Base-by-base conservation (phyloP, 2,329 filamentous ascomycete genomes). In the Talaromyces sp. region DNA sequence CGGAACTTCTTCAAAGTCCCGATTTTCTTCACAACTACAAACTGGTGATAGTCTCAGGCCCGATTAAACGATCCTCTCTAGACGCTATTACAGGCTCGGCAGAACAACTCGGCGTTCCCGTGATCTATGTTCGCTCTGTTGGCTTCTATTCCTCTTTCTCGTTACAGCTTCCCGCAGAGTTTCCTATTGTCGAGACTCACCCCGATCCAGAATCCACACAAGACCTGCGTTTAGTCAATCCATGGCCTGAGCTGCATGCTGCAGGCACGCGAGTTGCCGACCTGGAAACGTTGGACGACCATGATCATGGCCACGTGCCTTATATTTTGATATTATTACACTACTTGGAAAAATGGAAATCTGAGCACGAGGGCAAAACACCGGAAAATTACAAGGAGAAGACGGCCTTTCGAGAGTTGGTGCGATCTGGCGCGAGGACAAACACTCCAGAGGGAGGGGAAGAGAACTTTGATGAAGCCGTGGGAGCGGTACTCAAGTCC, bases 391-490 rank as follows among this genome's bases (percentile, higher is more conserved):
- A 96, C 77, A 86, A 88, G 65, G 92, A 98, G 65, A 99, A 99
- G 80, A 88, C 82, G 8, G 87, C 87, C 15, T 98, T 99, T 73
- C 84, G 90, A 60, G 84, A 87, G 30, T 76, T 88, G 13, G 85
- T 99, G 1, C 81, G 86, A 11, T 80, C 82, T 6, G 86, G 84
- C 2, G 85, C 89, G 67, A 85, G 92, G 67, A 90, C 80, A 57
- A 80, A 88, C 67, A 96, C 87, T 62, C 75, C 91, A 0, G 92
- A 96, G 73, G 93, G 92, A 53, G 91, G 90, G 61, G 95, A 99
- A 72, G 95, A 99, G 78, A 99, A 99, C 74, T 99, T 92, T 71
- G 92, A 97, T 63, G 95, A 99, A 76, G 96, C 95, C 4, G 87
- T 88, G 53, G 87, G 86, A 15, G 92, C 93, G 5, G 92, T 98